Evolutionary conservation across 192 early-diverging fungal species (phyloP).

Genomic region (Coemansia sp.): DNA sequence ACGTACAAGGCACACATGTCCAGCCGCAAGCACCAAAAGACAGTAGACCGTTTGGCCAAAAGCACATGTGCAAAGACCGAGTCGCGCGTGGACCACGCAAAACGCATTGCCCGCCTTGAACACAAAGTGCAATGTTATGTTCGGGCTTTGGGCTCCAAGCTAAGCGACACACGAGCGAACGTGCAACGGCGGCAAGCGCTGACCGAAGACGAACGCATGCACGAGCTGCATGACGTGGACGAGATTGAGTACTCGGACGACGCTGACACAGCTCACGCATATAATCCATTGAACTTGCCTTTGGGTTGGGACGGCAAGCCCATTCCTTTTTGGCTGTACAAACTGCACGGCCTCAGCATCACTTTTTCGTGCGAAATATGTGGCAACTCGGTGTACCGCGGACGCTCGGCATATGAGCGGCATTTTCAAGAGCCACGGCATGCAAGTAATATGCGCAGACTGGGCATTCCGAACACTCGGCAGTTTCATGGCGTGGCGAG

Average conservation of each 20-base stretch:
- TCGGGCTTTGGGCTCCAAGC: conserved; percentile 55
- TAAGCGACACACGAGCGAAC: conserved; percentile 82
- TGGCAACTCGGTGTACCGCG: conserved; percentile 92
- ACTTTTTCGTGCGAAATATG: conserved; percentile 97
- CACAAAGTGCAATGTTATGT: conserved; percentile 60
- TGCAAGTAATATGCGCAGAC: conserved; percentile 87
- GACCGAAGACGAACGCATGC: conserved; percentile 78
- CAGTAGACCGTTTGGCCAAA: conserved; percentile 41
- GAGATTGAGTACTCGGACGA: conserved; percentile 57
- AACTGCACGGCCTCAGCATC: conserved; percentile 92
- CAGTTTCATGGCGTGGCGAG: conserved; percentile 89
- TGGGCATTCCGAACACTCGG: conserved; percentile 86
- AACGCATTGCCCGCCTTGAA: conserved; percentile 67
- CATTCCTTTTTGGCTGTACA: conserved; percentile 98
- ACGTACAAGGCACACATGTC: conserved; percentile 83
- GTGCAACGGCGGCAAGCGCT: conserved; percentile 91
- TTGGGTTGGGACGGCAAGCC: conserved; percentile 98
- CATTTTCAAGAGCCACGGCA: conserved; percentile 97
- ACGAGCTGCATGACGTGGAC: conserved; percentile 61
- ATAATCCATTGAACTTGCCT: conserved; percentile 95
- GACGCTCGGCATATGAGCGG: conserved; percentile 92
- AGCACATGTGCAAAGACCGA: neutral
- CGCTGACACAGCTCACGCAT: conserved; percentile 86
- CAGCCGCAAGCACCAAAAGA: conserved; percentile 92
- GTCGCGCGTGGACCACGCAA: conserved; percentile 57